A percentile compares a stretch with the other conserved stretches of the same genome.
These are phyloP conservation scores for Rostrohypoxylon terebratum DNA, from an alignment of 495 filamentous ascomycete genomes.

Conservation along the genomic window DNA sequence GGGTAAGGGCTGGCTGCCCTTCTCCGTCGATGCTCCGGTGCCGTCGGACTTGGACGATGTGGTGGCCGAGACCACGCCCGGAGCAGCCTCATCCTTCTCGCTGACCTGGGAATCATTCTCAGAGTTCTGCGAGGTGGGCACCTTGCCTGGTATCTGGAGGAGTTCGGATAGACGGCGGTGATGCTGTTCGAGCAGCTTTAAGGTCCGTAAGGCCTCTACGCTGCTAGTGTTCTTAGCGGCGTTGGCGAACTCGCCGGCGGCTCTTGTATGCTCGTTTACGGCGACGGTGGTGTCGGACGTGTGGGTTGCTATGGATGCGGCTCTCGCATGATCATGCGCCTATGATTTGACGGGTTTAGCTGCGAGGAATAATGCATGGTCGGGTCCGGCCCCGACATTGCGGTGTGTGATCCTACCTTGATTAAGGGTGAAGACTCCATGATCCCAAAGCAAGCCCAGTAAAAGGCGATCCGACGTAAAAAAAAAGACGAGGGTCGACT, in stretches of 20 bases:
- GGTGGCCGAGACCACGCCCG: conserved; percentile 21
- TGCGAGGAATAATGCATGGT: conserved; percentile 33
- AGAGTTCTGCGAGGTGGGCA: conserved; percentile 59
- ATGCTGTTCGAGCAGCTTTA: conserved; percentile 86
- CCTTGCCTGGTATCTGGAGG: conserved; percentile 75
- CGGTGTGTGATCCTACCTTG: conserved; percentile 50
- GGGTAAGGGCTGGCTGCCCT: conserved; percentile 58
- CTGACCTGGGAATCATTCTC: conserved; percentile 54
- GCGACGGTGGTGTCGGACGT: conserved; percentile 81
- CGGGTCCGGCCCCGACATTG: background rate
- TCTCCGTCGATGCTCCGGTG: conserved; percentile 46
- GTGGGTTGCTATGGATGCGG: conserved; percentile 78
- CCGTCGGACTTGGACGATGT: conserved; percentile 37
- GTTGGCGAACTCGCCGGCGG: conserved; percentile 88
- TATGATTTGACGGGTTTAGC: conserved; percentile 51
- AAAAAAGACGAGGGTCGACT: conserved; percentile 5
- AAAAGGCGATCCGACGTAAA: conserved; percentile 6
- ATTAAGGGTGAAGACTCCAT: conserved; percentile 61
- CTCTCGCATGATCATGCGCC: conserved; percentile 91
- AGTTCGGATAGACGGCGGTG: conserved; percentile 83
- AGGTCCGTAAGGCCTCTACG: conserved; percentile 83
- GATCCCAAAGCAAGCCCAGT: conserved; percentile 1
- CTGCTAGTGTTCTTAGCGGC: conserved; percentile 80
- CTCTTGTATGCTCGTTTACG: conserved; percentile 86
- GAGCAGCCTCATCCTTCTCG: conserved; percentile 53